Conservation (phyloP, 306 rosid genomes). For the Begonia loranthoides region DNA sequence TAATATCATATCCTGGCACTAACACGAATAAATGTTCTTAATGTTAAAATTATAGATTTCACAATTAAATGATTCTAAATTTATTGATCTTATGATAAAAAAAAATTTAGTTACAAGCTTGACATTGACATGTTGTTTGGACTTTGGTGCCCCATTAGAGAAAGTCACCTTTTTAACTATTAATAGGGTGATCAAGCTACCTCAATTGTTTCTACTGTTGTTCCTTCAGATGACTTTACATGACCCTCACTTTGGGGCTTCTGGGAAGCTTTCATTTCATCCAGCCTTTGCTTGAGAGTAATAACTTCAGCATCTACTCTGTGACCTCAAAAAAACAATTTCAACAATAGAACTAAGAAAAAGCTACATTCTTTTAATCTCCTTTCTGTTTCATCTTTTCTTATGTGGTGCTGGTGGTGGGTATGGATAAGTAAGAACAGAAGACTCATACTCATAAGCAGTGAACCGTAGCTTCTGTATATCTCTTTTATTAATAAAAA, state of each 20-base stretch:
- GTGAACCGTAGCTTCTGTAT: too few relatives aligned
- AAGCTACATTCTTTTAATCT: neutral
- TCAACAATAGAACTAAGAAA: constrained; percentile 8
- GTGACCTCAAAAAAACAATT: constrained; percentile 23
- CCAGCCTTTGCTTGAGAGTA: constrained; percentile 60
- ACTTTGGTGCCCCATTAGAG: too few relatives aligned
- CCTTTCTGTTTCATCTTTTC: constrained; percentile 1
- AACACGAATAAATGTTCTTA: too few relatives aligned
- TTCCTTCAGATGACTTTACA: constrained; percentile 40
- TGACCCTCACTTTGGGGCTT: constrained; percentile 32
- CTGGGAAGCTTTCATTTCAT: constrained; percentile 31
- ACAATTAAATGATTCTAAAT: too few relatives aligned
- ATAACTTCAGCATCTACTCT: constrained; percentile 69
- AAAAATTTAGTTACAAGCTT: too few relatives aligned
- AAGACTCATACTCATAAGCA: too few relatives aligned
- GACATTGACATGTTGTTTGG: too few relatives aligned
- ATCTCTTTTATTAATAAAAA: too few relatives aligned
- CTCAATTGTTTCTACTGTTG: constrained; percentile 52
- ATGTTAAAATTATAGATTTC: too few relatives aligned
- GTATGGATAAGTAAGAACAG: too few relatives aligned
- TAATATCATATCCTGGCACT: too few relatives aligned
- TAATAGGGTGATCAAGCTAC: constrained; percentile 20
- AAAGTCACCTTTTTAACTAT: neutral
- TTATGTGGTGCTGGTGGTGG: neutral
- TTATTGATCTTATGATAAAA: too few relatives aligned